These are phyloP conservation scores for Pelargonium fulgidum DNA, from an alignment of 441 rosid species.

Conservation along the genomic window DNA sequence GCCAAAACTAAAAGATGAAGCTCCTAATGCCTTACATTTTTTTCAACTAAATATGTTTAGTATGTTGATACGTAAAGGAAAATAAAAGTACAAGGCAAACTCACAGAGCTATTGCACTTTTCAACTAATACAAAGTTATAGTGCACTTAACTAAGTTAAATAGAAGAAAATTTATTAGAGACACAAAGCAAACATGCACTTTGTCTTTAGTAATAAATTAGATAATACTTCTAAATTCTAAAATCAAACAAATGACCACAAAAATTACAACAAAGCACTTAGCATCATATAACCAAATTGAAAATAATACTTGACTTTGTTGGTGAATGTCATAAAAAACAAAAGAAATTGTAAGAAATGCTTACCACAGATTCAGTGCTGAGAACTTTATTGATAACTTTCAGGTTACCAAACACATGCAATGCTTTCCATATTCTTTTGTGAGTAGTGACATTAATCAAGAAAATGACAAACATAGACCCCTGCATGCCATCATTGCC, in stretches of 20 bases:
- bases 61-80: not conserved
- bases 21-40: not conserved
- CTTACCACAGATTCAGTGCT: constrained; percentile 32
- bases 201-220: not conserved
- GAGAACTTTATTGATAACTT: constrained; percentile 33
- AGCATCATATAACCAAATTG: not conserved
- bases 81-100: no score
- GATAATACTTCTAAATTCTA: not conserved
- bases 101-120: no score
- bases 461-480: constrained; percentile 30
- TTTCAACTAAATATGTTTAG: not conserved
- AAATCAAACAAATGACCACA: not conserved
- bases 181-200: not conserved
- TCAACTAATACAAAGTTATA: not conserved
- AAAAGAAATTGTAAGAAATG: not conserved
- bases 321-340: not conserved
- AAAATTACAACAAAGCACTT: not conserved
- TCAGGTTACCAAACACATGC: constrained; percentile 24
- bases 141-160: not conserved
- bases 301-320: not conserved
- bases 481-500: constrained; percentile 8
- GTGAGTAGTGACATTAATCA: constrained; percentile 38
- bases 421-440: constrained; percentile 50
- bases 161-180: not conserved
- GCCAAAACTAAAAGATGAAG: not conserved